These are phyloP conservation scores for Tephrocybe rancida DNA, from an alignment of 768 basidiomycete genomes.

Conservation along the genomic window DNA sequence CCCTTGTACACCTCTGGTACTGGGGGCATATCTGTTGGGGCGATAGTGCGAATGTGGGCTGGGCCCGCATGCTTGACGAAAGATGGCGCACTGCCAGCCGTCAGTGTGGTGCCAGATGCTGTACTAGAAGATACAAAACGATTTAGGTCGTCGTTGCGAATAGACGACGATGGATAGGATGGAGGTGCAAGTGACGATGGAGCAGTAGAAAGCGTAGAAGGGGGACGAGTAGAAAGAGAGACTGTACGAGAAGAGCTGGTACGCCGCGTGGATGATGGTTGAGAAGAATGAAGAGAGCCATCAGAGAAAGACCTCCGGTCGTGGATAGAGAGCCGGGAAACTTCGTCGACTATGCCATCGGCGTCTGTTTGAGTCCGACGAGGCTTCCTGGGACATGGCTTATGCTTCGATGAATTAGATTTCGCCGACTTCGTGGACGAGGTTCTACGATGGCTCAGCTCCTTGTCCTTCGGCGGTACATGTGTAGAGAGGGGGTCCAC, in stretches of 20 bases:
- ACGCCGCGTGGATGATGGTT: constrained; percentile 20
- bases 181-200: constrained; percentile 34
- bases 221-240: constrained; percentile 29
- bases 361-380: constrained; percentile 40
- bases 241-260: constrained; percentile 22
- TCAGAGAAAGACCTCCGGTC: constrained; percentile 28
- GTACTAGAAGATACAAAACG: constrained; percentile 92
- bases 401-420: constrained; percentile 19
- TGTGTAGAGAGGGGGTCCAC: constrained; percentile 11
- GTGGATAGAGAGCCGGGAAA: constrained; percentile 48
- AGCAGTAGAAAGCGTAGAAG: constrained; percentile 14
- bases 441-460: constrained; percentile 32
- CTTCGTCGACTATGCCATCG: constrained; percentile 39
- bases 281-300: constrained; percentile 16
- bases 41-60: constrained; percentile 77
- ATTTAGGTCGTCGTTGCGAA: constrained; percentile 75
- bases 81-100: constrained; percentile 72
- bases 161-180: constrained; percentile 54
- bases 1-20: constrained; percentile 81
- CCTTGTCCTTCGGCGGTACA: constrained; percentile 27
- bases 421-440: constrained; percentile 13
- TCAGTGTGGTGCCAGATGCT: constrained; percentile 72
- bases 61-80: constrained; percentile 86
- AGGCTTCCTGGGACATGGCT: constrained; percentile 46
- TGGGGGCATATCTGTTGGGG: constrained; percentile 74